Evolutionary conservation across 2,329 filamentous ascomycete species (phyloP), one percentile per base, ranked within the genome.

Genomic region (Ophioceras dolichostomum): DNA sequence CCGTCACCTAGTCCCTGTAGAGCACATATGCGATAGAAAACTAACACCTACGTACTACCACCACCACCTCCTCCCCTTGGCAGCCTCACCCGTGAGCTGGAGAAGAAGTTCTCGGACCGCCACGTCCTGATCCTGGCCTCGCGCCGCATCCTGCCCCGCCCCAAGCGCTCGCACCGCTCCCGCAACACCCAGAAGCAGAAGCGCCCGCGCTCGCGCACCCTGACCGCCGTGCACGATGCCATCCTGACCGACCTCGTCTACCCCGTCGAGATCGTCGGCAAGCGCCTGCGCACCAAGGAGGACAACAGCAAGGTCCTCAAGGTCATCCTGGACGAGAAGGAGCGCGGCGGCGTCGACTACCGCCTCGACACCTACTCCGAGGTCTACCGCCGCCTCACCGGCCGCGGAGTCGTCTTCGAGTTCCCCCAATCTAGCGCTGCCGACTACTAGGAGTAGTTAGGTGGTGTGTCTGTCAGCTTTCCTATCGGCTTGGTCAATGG

Each of bases 31-130:
- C n/a, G n/a, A n/a, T n/a, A n/a, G n/a, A n/a, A n/a, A n/a, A n/a
- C 2, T 8, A 5, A 19, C 5, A 17, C 17, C 16, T 12, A 12
- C 8, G 13, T 21, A 9, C 24, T 20, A 3, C n/a, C 21, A 10
- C 13, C 2, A 16, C 5, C 18, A 39, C 16, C 35, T 30, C 28
- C 7, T 8, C 4, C 12, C 16, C 14, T 31, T 12, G 34, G 30
- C 46, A 96, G 89, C 64, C 81, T 98, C 63, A 98, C 91, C 69
- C 91, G 91, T 72, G 91, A 98, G 79, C 88, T 98, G 63, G 91
- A 98, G 83, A 98, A 98, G 87, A 98, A 98, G 77, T 98, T 98
- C 86, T 96, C 91, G 50, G 91, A 98, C 79, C 91, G 91, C 70
- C 91, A 98, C 70, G 91, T 98, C 67, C 76, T 98, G 67, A 87